phyloP scores from a whole-genome alignment of 257 asterid species.

The Nicotiana sylvestris region DNA sequence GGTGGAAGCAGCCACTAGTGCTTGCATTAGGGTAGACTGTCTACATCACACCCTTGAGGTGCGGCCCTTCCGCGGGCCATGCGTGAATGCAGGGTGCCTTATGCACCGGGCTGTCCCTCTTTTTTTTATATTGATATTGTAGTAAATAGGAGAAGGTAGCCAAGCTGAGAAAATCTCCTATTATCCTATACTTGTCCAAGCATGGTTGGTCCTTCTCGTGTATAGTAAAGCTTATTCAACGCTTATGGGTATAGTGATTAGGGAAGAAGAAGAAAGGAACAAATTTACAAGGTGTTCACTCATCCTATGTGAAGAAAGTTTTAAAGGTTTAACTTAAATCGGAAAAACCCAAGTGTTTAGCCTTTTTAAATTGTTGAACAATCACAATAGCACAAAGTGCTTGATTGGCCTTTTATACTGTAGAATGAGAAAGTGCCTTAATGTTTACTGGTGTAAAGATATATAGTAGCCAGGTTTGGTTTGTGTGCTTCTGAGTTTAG shows the following conservation, averaged over 20 bases:
- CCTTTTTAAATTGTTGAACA: slow-evolving; percentile 6
- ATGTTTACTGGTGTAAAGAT: not conserved
- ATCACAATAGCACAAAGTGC: not conserved
- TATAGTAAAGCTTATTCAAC: not conserved
- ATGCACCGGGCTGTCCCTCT: no score
- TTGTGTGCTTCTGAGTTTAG: not conserved
- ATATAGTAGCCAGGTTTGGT: not conserved
- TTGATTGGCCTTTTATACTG: slow-evolving; percentile 5
- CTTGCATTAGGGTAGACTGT: no score
- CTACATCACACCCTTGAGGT: no score
- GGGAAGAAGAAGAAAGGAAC: not conserved
- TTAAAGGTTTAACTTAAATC: not conserved
- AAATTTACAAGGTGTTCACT: not conserved
- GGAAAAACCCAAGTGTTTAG: not conserved
- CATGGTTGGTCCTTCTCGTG: not conserved
- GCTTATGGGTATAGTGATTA: not conserved
- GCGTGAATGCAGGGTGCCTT: no score
- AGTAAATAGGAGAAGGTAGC: not conserved
- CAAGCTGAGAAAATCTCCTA: not conserved
- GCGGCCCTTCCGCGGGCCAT: no score
- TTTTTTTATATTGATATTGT: not conserved
- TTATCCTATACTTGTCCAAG: not conserved
- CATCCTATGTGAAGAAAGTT: not conserved
- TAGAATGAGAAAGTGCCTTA: not conserved
- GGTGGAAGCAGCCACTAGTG: no score